These are phyloP conservation scores for Funneliformis mosseae DNA, from an alignment of 192 early-diverging fungal genomes.

Conservation along the genomic window DNA sequence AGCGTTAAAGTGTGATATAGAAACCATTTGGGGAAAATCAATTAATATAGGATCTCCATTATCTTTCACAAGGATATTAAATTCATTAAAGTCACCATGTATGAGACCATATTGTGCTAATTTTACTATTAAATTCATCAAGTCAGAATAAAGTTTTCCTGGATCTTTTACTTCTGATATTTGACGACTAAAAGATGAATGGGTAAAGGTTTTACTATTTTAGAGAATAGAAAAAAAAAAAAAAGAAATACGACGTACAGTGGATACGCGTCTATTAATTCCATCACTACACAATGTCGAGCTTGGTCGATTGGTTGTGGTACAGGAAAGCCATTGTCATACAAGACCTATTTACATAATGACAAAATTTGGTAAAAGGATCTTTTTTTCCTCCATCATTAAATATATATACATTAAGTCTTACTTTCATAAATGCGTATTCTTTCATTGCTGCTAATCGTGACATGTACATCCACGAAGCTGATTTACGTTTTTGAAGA, in stretches of 20 bases:
- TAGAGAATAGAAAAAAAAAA: background rate
- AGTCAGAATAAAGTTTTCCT: slow-evolving; percentile 87
- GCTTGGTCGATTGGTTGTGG: slow-evolving; percentile 91
- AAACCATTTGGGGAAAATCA: slow-evolving; percentile 99
- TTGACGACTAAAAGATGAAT: slow-evolving; percentile 62
- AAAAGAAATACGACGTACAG: slow-evolving; percentile 50
- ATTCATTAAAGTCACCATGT: slow-evolving; percentile 99
- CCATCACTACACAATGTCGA: slow-evolving; percentile 98
- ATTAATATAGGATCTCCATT: slow-evolving; percentile 88
- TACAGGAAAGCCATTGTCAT: slow-evolving; percentile 96
- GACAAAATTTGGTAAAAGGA: slow-evolving; percentile 12
- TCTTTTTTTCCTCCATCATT: background rate
- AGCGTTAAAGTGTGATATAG: slow-evolving; percentile 92
- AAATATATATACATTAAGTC: background rate
- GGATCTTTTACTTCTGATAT: slow-evolving; percentile 83
- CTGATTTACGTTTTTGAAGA: slow-evolving; percentile 88
- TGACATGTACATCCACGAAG: slow-evolving; percentile 99
- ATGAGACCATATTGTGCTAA: slow-evolving; percentile 94
- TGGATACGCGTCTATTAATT: slow-evolving; percentile 90
- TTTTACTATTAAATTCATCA: slow-evolving; percentile 96
- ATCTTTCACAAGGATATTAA: slow-evolving; percentile 91
- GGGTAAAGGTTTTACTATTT: background rate
- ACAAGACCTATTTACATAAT: slow-evolving; percentile 42
- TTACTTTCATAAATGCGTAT: slow-evolving; percentile 97
- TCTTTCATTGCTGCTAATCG: slow-evolving; percentile 98